phyloP scores from a whole-genome alignment of 768 basidiomycete species.

The Boletales sp. region DNA sequence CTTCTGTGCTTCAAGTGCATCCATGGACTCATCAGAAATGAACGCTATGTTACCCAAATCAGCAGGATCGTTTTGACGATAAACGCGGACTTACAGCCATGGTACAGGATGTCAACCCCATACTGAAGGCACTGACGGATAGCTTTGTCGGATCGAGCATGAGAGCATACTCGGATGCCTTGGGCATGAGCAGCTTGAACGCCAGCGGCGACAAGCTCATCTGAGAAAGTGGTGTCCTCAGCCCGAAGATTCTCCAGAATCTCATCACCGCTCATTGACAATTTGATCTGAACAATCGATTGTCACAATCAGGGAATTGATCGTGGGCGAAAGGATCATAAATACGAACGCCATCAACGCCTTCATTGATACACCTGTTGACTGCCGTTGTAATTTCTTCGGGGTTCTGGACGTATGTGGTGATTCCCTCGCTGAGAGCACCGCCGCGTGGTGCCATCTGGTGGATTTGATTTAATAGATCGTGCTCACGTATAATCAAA shows the following conservation, averaged over 20 bases:
- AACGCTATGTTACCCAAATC: conserved; percentile 18
- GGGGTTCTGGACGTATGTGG: conserved; percentile 26
- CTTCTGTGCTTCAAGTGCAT: conserved; percentile 34
- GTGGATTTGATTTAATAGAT: conserved; percentile 2
- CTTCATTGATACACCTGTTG: conserved; percentile 23
- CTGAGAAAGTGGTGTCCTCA: conserved; percentile 33
- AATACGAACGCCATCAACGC: conserved; percentile 19
- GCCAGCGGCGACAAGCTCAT: conserved; percentile 32
- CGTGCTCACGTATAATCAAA: background rate
- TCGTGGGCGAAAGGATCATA: background rate
- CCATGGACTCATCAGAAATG: conserved; percentile 36
- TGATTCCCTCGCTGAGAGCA: conserved; percentile 31
- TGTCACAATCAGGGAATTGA: background rate
- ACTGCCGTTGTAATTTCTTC: conserved; percentile 29
- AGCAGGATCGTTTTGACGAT: conserved; percentile 8
- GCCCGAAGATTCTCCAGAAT: conserved; percentile 33
- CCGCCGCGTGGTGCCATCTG: conserved; percentile 32
- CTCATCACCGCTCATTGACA: conserved; percentile 37
- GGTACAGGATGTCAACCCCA: conserved; percentile 33
- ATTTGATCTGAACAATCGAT: conserved; percentile 23
- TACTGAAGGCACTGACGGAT: conserved; percentile 34
- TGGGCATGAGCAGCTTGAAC: conserved; percentile 33
- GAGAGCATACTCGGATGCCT: conserved; percentile 36
- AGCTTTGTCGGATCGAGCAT: conserved; percentile 34
- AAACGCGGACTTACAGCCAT: conserved; percentile 16